Base-by-base conservation (phyloP, 1,284 basidiomycete species). In the Moniliophthora roreri region DNA sequence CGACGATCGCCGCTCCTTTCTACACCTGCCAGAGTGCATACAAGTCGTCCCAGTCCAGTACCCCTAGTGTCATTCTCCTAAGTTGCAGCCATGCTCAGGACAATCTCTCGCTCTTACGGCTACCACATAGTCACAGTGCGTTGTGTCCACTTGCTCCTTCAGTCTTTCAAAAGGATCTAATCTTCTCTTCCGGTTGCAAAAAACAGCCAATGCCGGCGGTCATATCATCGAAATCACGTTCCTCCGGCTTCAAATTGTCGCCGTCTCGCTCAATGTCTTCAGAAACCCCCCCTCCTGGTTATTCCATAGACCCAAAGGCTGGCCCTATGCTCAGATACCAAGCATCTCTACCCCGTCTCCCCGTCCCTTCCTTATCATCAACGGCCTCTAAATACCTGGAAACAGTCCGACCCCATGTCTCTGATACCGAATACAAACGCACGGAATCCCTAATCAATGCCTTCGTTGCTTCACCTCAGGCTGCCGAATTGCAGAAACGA, bases 361-460 rank as follows among this genome's bases (percentile, higher is more conserved):
- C 95, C 32, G 87, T 97, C 0, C 95, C 95, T 0, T 72, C 88
- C 1, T 79, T 98, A 41, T 73, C 83, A 7, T 89, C 90, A 1
- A 97, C 95, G 0, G 77, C 90, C 21, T 66, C 80, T 49, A 95
- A 95, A 67, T 98, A 96, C 74, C 83, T 95, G 61, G 89, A 93
- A 61, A 82, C 87, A 1, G 83, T 95, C 36, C 73, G 81, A 48
- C 93, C 94, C 0, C 85, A 90, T 57, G 76, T 93, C 34, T 81
- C 87, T 0, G 71, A 81, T 1, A 72, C 78, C 11, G 84, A 86
- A 54, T 90, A 82, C 62, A 68, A 76, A 8, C 72, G 73, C 45
- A 90, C 91, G 4, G 74, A 82, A 56, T 60, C 75, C 0, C 75
- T 75, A 15, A 89, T 95, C 9, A 73, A 85, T 18, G 74, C 78